Percentiles rank a stretch among this genome's conserved stretches.
These are phyloP conservation scores for Hansenula lynferdii DNA, from an alignment of 1,139 yeast genomes.

Conservation along the genomic window DNA sequence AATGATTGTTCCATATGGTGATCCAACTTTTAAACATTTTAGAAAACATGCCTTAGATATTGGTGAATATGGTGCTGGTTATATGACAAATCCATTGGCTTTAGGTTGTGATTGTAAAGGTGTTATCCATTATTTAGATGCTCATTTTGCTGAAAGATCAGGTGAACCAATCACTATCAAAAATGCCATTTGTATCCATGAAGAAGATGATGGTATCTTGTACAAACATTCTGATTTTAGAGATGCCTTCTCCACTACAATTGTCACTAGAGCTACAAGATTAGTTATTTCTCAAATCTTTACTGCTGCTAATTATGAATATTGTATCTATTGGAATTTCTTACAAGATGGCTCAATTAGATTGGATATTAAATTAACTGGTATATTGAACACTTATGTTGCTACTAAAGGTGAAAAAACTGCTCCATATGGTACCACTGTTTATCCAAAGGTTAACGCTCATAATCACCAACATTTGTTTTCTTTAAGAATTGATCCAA, in stretches of 20 bases:
- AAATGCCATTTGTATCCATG: constrained; percentile 80
- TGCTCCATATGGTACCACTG: constrained; percentile 77
- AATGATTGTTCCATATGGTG: constrained; percentile 84
- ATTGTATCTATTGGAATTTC: constrained; percentile 77
- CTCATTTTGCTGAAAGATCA: constrained; percentile 57
- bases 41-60: constrained; percentile 83
- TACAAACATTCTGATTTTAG: constrained; percentile 83
- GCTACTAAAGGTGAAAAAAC: constrained; percentile 58
- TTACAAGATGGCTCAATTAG: constrained; percentile 82
- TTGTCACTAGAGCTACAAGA: constrained; percentile 71
- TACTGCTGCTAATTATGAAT: constrained; percentile 84
- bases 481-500: constrained; percentile 74
- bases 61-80: constrained; percentile 87
- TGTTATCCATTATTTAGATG: constrained; percentile 76
- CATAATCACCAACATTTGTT: constrained; percentile 85
- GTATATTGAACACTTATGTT: constrained; percentile 69
- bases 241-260: constrained; percentile 70
- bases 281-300: constrained; percentile 70
- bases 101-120: constrained; percentile 86
- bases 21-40: constrained; percentile 75
- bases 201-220: constrained; percentile 76
- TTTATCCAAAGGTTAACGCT: constrained; percentile 77
- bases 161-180: constrained; percentile 70
- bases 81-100: constrained; percentile 73
- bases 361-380: constrained; percentile 74